Percentiles rank a stretch among this genome's conserved stretches.
Conservation (phyloP, 208 protist genomes). For the Leishmania mexicana region DNA sequence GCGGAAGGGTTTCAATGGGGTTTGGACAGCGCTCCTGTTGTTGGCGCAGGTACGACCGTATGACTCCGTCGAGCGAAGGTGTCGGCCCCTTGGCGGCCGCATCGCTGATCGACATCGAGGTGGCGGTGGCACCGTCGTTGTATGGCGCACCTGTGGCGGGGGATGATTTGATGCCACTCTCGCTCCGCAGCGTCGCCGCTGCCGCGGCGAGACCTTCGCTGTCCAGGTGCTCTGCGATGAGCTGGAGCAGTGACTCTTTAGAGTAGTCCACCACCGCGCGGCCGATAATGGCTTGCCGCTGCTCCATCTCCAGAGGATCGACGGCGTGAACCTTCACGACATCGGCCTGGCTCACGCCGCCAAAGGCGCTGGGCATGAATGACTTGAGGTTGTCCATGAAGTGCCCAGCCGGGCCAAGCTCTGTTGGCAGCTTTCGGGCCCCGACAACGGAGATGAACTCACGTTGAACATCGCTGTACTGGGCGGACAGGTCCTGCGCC, state of each 20-base stretch:
- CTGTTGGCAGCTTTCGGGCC: constrained; percentile 60
- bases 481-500: constrained; percentile 61
- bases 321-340: constrained; percentile 44
- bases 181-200: constrained; percentile 52
- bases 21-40: constrained; percentile 82
- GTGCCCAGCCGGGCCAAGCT: constrained; percentile 68
- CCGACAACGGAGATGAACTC: constrained; percentile 80
- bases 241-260: constrained; percentile 67
- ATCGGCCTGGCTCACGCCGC: constrained; percentile 45
- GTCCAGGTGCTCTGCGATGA: constrained; percentile 77
- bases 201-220: constrained; percentile 55
- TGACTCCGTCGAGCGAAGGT: constrained; percentile 56
- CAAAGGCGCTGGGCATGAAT: constrained; percentile 53
- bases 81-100: constrained; percentile 24
- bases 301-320: constrained; percentile 65
- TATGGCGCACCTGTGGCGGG: background rate
- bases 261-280: constrained; percentile 81
- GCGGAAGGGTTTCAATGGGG: constrained; percentile 87
- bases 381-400: constrained; percentile 88
- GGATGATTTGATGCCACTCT: constrained; percentile 33
- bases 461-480: constrained; percentile 78
- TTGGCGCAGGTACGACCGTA: constrained; percentile 80
- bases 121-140: constrained; percentile 4
- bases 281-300: constrained; percentile 70
- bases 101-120: constrained; percentile 33